phyloP scores from a whole-genome alignment of 495 filamentous ascomycete genomes.

The Hypoxylon cercidicola region DNA sequence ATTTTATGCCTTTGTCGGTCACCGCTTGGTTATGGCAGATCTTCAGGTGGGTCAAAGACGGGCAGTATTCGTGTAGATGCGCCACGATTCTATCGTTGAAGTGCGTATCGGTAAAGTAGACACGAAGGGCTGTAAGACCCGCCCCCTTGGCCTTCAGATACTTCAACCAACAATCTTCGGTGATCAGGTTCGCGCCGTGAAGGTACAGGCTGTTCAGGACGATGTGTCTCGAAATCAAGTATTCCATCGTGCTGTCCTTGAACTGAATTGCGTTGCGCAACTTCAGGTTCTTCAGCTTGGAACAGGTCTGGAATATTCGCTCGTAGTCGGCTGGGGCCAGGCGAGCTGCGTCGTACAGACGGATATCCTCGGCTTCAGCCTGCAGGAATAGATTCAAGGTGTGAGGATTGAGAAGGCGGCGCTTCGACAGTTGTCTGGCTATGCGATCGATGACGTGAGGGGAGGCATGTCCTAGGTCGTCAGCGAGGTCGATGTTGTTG shows the following conservation, averaged over 20 bases:
- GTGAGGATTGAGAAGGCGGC: slow-evolving; percentile 72
- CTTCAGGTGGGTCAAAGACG: slow-evolving; percentile 76
- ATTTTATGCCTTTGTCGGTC: slow-evolving; percentile 55
- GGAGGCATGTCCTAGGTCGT: slow-evolving; percentile 85
- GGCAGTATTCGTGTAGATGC: slow-evolving; percentile 65
- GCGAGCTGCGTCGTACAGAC: slow-evolving; percentile 82
- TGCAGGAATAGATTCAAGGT: slow-evolving; percentile 84
- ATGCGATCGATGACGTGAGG: slow-evolving; percentile 73
- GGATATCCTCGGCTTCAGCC: slow-evolving; percentile 69
- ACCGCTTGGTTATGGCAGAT: slow-evolving; percentile 66
- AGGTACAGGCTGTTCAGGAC: slow-evolving; percentile 71
- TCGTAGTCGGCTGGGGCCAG: slow-evolving; percentile 79
- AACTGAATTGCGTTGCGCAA: slow-evolving; percentile 85
- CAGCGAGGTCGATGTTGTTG: slow-evolving; percentile 80
- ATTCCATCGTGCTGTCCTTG: slow-evolving; percentile 83
- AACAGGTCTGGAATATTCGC: slow-evolving; percentile 80
- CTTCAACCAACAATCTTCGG: slow-evolving; percentile 73
- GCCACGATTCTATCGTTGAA: slow-evolving; percentile 65
- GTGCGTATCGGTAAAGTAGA: slow-evolving; percentile 78
- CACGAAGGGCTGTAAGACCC: slow-evolving; percentile 71
- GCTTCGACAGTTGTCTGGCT: slow-evolving; percentile 82
- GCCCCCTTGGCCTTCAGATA: slow-evolving; percentile 70
- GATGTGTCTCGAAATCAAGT: slow-evolving; percentile 75
- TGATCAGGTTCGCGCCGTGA: slow-evolving; percentile 81
- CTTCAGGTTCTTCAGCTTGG: slow-evolving; percentile 72